A percentile compares a stretch with the other conserved stretches of the same genome.
Conservation (phyloP, 768 basidiomycete genomes). For the Chlorophyllum brunneum region DNA sequence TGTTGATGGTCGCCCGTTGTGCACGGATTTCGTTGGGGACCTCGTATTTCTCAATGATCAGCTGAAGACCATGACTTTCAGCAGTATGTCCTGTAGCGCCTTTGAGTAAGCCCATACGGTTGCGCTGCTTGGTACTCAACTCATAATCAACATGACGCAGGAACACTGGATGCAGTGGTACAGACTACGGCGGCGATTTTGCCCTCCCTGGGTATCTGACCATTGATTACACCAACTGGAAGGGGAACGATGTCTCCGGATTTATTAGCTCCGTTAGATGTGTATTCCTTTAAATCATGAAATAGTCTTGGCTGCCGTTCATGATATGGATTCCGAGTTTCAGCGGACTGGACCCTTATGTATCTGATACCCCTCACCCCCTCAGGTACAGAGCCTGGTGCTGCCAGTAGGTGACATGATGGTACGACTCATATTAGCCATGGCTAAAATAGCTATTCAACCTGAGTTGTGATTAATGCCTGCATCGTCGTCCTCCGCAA, state of each 20-base stretch:
- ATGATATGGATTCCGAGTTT: not conserved
- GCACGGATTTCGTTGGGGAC: not conserved
- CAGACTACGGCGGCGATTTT: not conserved
- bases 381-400: no score
- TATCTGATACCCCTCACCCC: no score
- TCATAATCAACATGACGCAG: not conserved
- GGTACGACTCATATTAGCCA: no score
- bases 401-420: no score
- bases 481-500: no score
- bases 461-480: no score
- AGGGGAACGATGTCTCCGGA: not conserved
- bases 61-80: not conserved
- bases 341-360: not conserved
- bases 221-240: conserved; percentile 1
- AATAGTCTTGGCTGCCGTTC: not conserved
- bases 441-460: no score
- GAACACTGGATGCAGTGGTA: not conserved
- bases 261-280: not conserved
- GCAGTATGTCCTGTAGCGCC: not conserved
- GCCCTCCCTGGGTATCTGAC: not conserved
- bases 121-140: not conserved
- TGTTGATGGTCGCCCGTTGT: not conserved
- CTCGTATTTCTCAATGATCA: conserved; percentile 4
- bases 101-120: not conserved
- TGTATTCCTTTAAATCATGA: not conserved